Conservation (phyloP, 1,284 basidiomycete genomes). For the Ceraceosorus bombacis region DNA sequence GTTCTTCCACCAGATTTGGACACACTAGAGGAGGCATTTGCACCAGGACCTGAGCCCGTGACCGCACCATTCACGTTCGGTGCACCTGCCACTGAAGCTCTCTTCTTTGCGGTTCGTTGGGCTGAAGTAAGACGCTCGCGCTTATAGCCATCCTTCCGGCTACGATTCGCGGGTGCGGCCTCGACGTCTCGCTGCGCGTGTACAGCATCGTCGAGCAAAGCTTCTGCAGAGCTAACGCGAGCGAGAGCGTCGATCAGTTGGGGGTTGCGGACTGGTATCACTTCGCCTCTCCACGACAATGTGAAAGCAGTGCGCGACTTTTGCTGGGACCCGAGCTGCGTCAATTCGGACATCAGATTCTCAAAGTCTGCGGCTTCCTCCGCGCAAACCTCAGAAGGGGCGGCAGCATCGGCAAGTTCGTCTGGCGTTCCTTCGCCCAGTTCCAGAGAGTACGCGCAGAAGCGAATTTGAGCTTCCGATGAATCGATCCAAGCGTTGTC, state of each 20-base stretch:
- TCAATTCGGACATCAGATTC: slow-evolving; percentile 56
- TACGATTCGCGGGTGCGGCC: not conserved
- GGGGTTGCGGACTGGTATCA: slow-evolving; percentile 77
- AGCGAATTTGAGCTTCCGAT: slow-evolving; percentile 80
- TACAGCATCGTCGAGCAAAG: slow-evolving; percentile 14
- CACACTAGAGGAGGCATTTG: not conserved
- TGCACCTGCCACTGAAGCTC: slow-evolving; percentile 8
- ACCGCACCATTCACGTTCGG: not conserved
- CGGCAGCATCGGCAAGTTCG: slow-evolving; percentile 66
- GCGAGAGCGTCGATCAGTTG: slow-evolving; percentile 82
- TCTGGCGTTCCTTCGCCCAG: slow-evolving; percentile 66
- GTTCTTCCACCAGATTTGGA: slow-evolving; percentile 22
- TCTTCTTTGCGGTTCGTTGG: slow-evolving; percentile 42
- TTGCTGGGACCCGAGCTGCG: slow-evolving; percentile 47
- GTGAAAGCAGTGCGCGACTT: slow-evolving; percentile 45
- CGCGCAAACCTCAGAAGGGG: slow-evolving; percentile 54
- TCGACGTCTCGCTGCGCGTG: slow-evolving; percentile 1
- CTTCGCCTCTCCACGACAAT: slow-evolving; percentile 71
- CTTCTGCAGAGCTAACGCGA: slow-evolving; percentile 71
- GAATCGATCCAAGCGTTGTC: slow-evolving; percentile 76
- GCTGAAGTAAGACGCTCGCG: slow-evolving; percentile 37
- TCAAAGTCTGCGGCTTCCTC: slow-evolving; percentile 63
- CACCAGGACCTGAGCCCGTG: not conserved
- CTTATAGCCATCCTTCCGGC: slow-evolving; percentile 8
- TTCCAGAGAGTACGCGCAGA: slow-evolving; percentile 76